phyloP scores from a whole-genome alignment of 225 moss, liverwort and hornwort species.

The Straminergon stramineum region DNA sequence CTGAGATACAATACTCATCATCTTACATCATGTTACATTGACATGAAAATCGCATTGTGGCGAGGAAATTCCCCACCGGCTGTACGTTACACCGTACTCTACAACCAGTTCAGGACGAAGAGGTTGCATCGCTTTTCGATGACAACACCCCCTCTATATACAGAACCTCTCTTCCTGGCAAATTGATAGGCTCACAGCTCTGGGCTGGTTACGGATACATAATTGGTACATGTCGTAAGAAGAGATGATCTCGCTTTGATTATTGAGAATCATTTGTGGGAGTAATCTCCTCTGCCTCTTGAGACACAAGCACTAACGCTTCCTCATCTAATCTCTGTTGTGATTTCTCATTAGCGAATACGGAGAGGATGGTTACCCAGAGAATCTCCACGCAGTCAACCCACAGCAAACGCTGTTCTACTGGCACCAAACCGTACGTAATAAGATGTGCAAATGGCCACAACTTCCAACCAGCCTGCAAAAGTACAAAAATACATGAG shows the following conservation, averaged over 20 bases:
- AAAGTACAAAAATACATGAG: neutral
- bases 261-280: neutral
- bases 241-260: neutral
- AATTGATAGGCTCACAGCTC: neutral
- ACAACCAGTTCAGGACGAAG: neutral
- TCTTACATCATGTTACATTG: neutral
- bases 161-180: neutral
- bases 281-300: neutral
- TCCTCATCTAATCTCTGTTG: slow-evolving; percentile 29
- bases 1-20: neutral
- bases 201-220: neutral
- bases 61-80: neutral
- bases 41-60: neutral
- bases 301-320: neutral
- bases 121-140: neutral
- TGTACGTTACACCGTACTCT: neutral
- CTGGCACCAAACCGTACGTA: slow-evolving; percentile 43
- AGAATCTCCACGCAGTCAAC: slow-evolving; percentile 50
- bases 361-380: slow-evolving; percentile 45
- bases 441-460: slow-evolving; percentile 54
- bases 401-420: slow-evolving; percentile 52
- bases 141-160: neutral
- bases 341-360: slow-evolving; percentile 45
- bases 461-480: slow-evolving; percentile 87
- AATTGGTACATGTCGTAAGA: neutral